Evolutionary conservation across 1,284 basidiomycete genomes (phyloP).

Genomic region (Tilletia indica): DNA sequence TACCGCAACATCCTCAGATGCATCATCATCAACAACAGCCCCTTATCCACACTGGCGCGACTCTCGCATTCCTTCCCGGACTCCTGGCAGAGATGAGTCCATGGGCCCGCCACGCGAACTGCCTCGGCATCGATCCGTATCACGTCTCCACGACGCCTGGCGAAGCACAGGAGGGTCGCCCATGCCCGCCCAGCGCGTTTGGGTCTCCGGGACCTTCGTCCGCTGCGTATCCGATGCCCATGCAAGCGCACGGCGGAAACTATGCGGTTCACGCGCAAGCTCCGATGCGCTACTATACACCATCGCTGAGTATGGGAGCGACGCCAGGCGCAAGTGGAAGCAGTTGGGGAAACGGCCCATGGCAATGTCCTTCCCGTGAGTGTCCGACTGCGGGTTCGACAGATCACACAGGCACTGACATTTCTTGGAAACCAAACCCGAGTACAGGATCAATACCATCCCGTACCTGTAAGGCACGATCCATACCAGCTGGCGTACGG

Average conservation of each 20-base stretch:
- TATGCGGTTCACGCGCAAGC: no score
- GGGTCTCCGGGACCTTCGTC: background rate
- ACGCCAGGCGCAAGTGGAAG: no score
- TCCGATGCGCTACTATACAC: no score
- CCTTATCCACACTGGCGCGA: no score
- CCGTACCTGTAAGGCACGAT: background rate
- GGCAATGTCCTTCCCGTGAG: no score
- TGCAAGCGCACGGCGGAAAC: background rate
- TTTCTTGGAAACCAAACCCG: background rate
- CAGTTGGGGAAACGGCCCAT: no score
- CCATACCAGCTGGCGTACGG: background rate
- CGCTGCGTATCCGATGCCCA: background rate
- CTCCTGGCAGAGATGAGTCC: background rate
- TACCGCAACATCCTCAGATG: no score
- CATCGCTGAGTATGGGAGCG: no score
- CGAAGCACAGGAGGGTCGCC: slow-evolving; percentile 4
- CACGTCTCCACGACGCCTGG: slow-evolving; percentile 2
- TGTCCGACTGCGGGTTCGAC: no score
- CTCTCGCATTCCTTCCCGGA: no score
- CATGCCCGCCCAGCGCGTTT: background rate
- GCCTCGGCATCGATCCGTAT: slow-evolving; percentile 11
- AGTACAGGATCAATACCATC: background rate
- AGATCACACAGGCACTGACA: no score
- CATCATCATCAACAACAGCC: no score
- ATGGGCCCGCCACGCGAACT: background rate